phyloP scores from a whole-genome alignment of 805 yeast genomes.

The Lachancea nothofagi region DNA sequence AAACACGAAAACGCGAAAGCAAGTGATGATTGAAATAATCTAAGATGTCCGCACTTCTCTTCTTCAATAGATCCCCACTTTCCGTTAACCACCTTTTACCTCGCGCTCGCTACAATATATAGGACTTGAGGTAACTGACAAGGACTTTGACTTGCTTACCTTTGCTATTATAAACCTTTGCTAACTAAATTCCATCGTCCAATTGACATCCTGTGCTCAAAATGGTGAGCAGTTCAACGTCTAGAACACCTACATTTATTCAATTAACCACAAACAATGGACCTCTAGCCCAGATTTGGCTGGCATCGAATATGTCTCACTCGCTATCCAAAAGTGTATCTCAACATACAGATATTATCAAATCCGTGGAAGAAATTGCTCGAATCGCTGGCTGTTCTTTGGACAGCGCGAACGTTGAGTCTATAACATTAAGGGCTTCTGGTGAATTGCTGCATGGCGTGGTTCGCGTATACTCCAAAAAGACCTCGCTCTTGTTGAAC shows the following conservation, averaged over 20 bases:
- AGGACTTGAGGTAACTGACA: too few species aligned
- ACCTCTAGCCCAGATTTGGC: slow-evolving; percentile 86
- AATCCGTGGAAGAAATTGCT: slow-evolving; percentile 62
- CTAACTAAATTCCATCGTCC: too few species aligned
- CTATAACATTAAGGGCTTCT: slow-evolving; percentile 72
- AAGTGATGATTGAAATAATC: not conserved
- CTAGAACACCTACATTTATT: slow-evolving; percentile 7
- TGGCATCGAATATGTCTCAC: slow-evolving; percentile 70
- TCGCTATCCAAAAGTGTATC: slow-evolving; percentile 68
- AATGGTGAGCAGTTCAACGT: not conserved
- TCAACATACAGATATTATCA: slow-evolving; percentile 62
- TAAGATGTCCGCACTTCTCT: too few species aligned
- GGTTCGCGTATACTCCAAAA: slow-evolving; percentile 77
- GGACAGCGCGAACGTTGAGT: slow-evolving; percentile 36
- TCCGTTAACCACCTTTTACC: too few species aligned
- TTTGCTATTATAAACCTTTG: too few species aligned
- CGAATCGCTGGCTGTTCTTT: slow-evolving; percentile 32
- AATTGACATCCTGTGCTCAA: slow-evolving; percentile 7
- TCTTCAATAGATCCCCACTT: too few species aligned
- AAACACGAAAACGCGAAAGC: slow-evolving; percentile 2
- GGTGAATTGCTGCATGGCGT: slow-evolving; percentile 86
- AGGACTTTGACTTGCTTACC: too few species aligned
- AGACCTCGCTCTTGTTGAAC: slow-evolving; percentile 75
- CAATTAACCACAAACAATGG: slow-evolving; percentile 53
- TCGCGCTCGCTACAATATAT: too few species aligned